Conservation (phyloP, 2,329 filamentous ascomycete genomes). For the Cladobotryum protrusum region DNA sequence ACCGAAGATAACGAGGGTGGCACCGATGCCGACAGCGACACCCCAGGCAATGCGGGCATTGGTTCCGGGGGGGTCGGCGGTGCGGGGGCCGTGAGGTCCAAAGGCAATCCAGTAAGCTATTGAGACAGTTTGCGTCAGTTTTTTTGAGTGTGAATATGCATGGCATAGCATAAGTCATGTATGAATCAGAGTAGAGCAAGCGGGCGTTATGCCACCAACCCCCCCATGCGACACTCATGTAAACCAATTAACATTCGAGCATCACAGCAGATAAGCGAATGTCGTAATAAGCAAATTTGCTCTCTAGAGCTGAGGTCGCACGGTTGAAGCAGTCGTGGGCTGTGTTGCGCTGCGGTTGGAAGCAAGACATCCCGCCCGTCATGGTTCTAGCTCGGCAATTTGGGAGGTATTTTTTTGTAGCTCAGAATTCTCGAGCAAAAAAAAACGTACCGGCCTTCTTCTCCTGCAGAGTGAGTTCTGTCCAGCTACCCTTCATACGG, state of each 20-base stretch:
- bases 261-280: too few relatives aligned
- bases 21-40: constrained; percentile 60
- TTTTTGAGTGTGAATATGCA: constrained; percentile 10
- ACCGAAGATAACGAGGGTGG: constrained; percentile 66
- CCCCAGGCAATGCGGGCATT: constrained; percentile 70
- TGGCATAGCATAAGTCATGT: background rate
- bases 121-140: constrained; percentile 35
- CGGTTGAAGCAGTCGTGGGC: background rate
- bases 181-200: too few relatives aligned
- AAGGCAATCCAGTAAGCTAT: constrained; percentile 99
- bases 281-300: too few relatives aligned
- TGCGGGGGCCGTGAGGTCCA: constrained; percentile 89
- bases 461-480: constrained; percentile 89
- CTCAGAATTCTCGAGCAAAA: background rate
- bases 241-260: too few relatives aligned
- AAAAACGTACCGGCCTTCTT: constrained; percentile 91
- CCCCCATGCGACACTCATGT: too few relatives aligned
- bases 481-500: constrained; percentile 98
- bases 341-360: background rate
- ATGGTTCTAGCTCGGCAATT: constrained; percentile 18
- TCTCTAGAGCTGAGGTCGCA: constrained; percentile 1
- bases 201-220: too few relatives aligned
- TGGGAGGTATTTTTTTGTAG: constrained; percentile 29
- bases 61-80: constrained; percentile 77
- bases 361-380: too few relatives aligned